Evolutionary conservation across 768 basidiomycete species (phyloP).

Genomic region (Termitomyces sp.): DNA sequence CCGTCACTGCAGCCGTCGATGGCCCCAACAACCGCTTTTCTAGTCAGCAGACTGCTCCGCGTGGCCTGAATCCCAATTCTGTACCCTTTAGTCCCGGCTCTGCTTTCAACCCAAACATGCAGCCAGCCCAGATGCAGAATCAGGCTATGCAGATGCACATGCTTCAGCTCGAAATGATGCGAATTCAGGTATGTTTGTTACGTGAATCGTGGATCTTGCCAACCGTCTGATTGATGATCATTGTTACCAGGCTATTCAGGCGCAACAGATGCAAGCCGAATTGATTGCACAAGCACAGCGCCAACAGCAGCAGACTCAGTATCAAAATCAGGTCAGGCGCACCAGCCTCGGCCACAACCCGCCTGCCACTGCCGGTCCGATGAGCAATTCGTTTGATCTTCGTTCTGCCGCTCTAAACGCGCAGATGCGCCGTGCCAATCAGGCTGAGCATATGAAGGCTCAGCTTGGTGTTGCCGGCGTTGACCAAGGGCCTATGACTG

Average conservation of each 20-base stretch:
- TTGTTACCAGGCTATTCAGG: constrained; percentile 50
- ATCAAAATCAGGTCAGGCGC: constrained; percentile 42
- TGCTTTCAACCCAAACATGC: constrained; percentile 37
- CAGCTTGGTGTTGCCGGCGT: constrained; percentile 49
- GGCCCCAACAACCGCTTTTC: constrained; percentile 60
- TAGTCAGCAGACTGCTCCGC: constrained; percentile 46
- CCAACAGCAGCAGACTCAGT: constrained; percentile 42
- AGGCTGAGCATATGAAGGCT: constrained; percentile 60
- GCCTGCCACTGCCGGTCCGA: constrained; percentile 73
- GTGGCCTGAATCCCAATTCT: constrained; percentile 39
- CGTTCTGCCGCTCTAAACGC: constrained; percentile 48
- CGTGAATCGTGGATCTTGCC: not conserved
- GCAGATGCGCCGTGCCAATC: constrained; percentile 63
- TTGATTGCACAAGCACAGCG: constrained; percentile 54
- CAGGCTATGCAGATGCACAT: constrained; percentile 79
- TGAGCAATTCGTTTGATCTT: constrained; percentile 58
- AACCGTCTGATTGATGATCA: constrained; percentile 6
- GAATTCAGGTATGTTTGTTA: constrained; percentile 63
- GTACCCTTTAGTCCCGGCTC: constrained; percentile 48
- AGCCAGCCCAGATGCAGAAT: constrained; percentile 42
- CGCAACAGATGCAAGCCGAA: constrained; percentile 74
- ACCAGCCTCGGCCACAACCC: constrained; percentile 41
- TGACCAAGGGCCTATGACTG: constrained; percentile 76
- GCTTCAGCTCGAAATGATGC: constrained; percentile 79
- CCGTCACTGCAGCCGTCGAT: constrained; percentile 72